Evolutionary conservation across 1,139 yeast species (phyloP).

Genomic region (Hyphopichia pseudoburtonii): DNA sequence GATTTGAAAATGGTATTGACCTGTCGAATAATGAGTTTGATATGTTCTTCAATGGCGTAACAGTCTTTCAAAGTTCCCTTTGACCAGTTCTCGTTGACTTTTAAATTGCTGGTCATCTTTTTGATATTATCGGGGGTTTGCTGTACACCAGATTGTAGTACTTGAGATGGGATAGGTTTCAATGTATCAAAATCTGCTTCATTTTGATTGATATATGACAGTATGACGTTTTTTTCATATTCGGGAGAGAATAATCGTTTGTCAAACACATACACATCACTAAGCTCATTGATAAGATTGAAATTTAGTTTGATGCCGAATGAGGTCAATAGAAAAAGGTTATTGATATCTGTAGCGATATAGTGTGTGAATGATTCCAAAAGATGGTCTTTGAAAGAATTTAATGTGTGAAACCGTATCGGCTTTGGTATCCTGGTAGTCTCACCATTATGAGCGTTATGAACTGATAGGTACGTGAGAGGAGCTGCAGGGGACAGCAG

Average conservation of each 20-base stretch:
- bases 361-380: slow-evolving; percentile 29
- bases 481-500: slow-evolving; percentile 2
- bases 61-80: slow-evolving; percentile 21
- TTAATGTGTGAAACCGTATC: slow-evolving; percentile 40
- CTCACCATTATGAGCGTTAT: slow-evolving; percentile 43
- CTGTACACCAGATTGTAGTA: slow-evolving; percentile 5
- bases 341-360: slow-evolving; percentile 36
- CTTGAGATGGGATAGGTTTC: slow-evolving; percentile 11
- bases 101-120: slow-evolving; percentile 22
- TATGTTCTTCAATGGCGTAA: slow-evolving; percentile 17
- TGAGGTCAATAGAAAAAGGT: slow-evolving; percentile 61
- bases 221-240: slow-evolving; percentile 1
- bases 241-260: slow-evolving; percentile 44
- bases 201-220: slow-evolving; percentile 14
- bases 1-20: slow-evolving; percentile 50
- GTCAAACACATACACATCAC: slow-evolving; percentile 61
- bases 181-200: slow-evolving; percentile 8
- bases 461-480: slow-evolving; percentile 29
- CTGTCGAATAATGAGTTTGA: slow-evolving; percentile 21
- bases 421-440: slow-evolving; percentile 41
- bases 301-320: slow-evolving; percentile 64
- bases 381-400: slow-evolving; percentile 43
- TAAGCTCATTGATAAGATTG: slow-evolving; percentile 43
- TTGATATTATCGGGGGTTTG: slow-evolving; percentile 12
- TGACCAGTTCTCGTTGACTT: slow-evolving; percentile 29